Conservation (phyloP, 2,329 filamentous ascomycete species). For the Aspergillaceae sp. region DNA sequence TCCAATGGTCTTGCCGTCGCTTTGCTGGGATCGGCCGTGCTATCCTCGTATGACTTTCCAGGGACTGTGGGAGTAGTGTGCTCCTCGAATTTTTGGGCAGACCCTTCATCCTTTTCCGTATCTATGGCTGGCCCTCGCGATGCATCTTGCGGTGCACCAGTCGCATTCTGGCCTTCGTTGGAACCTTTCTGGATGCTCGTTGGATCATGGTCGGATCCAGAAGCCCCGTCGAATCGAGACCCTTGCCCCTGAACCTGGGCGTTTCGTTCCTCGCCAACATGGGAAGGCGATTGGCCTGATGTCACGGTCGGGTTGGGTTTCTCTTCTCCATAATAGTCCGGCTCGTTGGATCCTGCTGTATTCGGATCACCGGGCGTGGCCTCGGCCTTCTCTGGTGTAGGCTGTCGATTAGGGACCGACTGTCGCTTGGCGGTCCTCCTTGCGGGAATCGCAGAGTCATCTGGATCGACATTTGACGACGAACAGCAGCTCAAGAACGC, state of each 20-base stretch:
- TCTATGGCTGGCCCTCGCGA: conserved; percentile 10
- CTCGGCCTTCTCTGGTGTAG: conserved; percentile 34
- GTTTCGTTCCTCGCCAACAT: conserved; percentile 20
- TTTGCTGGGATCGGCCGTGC: conserved; percentile 44
- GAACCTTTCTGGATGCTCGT: conserved; percentile 8
- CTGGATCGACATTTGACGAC: conserved; percentile 36
- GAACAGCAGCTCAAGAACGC: conserved; percentile 44
- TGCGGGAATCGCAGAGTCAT: conserved; percentile 36
- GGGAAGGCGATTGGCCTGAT: conserved; percentile 18
- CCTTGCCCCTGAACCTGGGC: conserved; percentile 32
- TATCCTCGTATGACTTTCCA: conserved; percentile 12
- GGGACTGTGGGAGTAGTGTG: conserved; percentile 3
- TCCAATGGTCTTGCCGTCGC: conserved; percentile 54
- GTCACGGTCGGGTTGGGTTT: conserved; percentile 26
- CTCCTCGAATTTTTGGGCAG: conserved; percentile 13
- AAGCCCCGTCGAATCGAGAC: conserved; percentile 25
- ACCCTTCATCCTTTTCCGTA: conserved; percentile 12
- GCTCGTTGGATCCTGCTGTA: conserved; percentile 32
- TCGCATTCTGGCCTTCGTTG: conserved; percentile 7
- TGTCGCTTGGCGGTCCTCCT: conserved; percentile 38
- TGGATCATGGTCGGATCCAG: conserved; percentile 7
- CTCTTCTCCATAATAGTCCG: conserved; percentile 28
- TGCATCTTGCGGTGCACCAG: conserved; percentile 1
- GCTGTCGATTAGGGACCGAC: conserved; percentile 27
- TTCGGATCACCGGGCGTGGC: conserved; percentile 31